These are phyloP conservation scores for Raphanus hybrid DNA, from an alignment of 441 rosid species.

Conservation along the genomic window DNA sequence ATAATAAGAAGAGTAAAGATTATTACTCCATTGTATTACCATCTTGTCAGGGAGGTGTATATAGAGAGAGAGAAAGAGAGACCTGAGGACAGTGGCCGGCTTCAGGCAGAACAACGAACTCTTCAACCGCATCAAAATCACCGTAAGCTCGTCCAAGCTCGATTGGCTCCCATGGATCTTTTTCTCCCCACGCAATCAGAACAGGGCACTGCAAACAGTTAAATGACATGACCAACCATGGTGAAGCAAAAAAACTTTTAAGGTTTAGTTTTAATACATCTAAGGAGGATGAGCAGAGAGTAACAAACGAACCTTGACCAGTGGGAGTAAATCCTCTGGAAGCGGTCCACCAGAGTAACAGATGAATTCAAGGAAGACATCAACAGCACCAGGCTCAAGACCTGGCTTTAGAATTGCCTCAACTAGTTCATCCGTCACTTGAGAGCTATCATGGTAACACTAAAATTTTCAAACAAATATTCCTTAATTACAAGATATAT, in stretches of 20 bases:
- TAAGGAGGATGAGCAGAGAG: not conserved
- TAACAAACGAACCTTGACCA: slow-evolving; percentile 59
- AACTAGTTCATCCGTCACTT: slow-evolving; percentile 90
- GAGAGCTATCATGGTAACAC: slow-evolving; percentile 81
- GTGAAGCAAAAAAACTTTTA: not conserved
- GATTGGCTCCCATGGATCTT: slow-evolving; percentile 99
- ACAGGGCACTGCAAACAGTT: slow-evolving; percentile 70
- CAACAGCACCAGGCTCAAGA: slow-evolving; percentile 85
- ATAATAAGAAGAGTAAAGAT: not conserved
- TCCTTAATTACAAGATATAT: not conserved
- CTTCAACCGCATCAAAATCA: slow-evolving; percentile 71
- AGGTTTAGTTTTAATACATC: too few species aligned
- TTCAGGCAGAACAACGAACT: slow-evolving; percentile 71
- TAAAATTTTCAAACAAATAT: slow-evolving; percentile 42
- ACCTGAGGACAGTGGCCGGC: slow-evolving; percentile 98
- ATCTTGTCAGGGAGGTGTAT: not conserved
- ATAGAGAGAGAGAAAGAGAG: not conserved
- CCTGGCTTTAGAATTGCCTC: slow-evolving; percentile 81
- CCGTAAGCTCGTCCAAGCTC: slow-evolving; percentile 75
- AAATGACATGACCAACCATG: not conserved
- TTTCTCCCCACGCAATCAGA: slow-evolving; percentile 91
- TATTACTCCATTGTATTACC: not conserved
- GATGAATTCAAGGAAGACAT: slow-evolving; percentile 89
- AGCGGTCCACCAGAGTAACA: slow-evolving; percentile 92
- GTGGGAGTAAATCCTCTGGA: slow-evolving; percentile 87